Conservation (phyloP, 2,329 filamentous ascomycete species). For the Aspergillus texensis region DNA sequence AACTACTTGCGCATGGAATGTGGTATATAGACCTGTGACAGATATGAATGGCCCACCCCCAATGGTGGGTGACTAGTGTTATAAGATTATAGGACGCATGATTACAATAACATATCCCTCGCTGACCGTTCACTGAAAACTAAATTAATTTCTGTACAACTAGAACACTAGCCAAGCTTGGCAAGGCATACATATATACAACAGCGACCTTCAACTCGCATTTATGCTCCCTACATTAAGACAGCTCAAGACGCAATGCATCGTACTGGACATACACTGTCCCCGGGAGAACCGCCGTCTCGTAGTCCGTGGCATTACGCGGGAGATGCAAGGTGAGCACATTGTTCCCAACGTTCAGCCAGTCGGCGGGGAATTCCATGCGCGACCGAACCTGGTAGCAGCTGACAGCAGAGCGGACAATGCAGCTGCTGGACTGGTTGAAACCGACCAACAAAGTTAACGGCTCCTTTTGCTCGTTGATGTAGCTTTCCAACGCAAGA, state of each 20-base stretch:
- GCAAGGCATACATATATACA: background rate
- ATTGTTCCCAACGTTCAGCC: slow-evolving; percentile 58
- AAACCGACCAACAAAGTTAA: slow-evolving; percentile 43
- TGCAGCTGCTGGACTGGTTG: slow-evolving; percentile 62
- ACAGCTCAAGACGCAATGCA: slow-evolving; percentile 62
- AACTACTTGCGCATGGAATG: too few species aligned
- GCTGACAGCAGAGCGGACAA: slow-evolving; percentile 60
- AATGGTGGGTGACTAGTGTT: too few species aligned
- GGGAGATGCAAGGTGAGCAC: slow-evolving; percentile 61
- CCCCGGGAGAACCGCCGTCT: slow-evolving; percentile 58
- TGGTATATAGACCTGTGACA: too few species aligned
- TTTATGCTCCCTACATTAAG: background rate
- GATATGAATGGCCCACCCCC: too few species aligned
- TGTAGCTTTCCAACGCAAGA: slow-evolving; percentile 53
- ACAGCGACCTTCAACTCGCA: background rate
- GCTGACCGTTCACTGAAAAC: background rate
- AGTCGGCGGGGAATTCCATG: slow-evolving; percentile 56
- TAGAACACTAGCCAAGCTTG: too few species aligned
- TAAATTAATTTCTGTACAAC: background rate
- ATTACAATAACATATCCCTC: background rate
- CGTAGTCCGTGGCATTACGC: slow-evolving; percentile 60
- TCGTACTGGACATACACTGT: slow-evolving; percentile 68
- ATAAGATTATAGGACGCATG: background rate
- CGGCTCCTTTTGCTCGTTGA: slow-evolving; percentile 47
- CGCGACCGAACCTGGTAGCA: slow-evolving; percentile 66